Conservation (phyloP, 2,329 filamentous ascomycete genomes). For the Cercospora zeina region DNA sequence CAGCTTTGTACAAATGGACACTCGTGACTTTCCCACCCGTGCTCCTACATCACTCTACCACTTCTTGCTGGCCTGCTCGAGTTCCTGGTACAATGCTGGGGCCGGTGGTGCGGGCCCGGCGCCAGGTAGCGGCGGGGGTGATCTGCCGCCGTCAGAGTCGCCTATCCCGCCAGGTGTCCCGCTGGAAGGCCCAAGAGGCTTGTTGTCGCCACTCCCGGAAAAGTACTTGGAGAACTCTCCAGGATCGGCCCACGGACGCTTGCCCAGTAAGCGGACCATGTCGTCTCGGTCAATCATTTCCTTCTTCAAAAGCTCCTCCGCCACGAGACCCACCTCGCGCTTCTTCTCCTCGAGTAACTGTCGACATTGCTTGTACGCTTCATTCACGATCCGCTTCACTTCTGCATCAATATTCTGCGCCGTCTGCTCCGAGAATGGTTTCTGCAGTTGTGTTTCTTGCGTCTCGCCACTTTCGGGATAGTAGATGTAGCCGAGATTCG, state of each 20-base stretch:
- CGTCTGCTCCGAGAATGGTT: constrained; percentile 94
- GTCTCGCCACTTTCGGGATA: constrained; percentile 63
- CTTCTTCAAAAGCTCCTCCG: constrained; percentile 88
- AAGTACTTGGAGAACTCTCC: constrained; percentile 97
- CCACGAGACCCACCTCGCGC: constrained; percentile 81
- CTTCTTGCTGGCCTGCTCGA: constrained; percentile 27
- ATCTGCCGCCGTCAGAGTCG: constrained; percentile 19
- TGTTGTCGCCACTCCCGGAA: constrained; percentile 40
- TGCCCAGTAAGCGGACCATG: constrained; percentile 83
- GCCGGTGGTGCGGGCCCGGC: constrained; percentile 31
- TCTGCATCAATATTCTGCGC: constrained; percentile 89
- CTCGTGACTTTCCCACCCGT: background rate
- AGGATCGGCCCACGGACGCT: constrained; percentile 77
- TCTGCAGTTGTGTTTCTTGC: constrained; percentile 70
- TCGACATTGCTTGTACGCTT: constrained; percentile 88
- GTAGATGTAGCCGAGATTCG: constrained; percentile 88
- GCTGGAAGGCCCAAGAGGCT: constrained; percentile 22
- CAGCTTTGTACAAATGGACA: constrained; percentile 14
- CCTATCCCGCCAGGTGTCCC: constrained; percentile 25
- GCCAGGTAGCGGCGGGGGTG: constrained; percentile 30
- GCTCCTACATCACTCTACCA: constrained; percentile 19
- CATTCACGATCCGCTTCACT: constrained; percentile 85
- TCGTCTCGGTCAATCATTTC: constrained; percentile 91
- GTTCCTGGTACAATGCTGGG: constrained; percentile 35
- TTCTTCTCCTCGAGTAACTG: constrained; percentile 83